Evolutionary conservation across 371 early-diverging fungal species (phyloP).

Genomic region (Mycotypha africana): DNA sequence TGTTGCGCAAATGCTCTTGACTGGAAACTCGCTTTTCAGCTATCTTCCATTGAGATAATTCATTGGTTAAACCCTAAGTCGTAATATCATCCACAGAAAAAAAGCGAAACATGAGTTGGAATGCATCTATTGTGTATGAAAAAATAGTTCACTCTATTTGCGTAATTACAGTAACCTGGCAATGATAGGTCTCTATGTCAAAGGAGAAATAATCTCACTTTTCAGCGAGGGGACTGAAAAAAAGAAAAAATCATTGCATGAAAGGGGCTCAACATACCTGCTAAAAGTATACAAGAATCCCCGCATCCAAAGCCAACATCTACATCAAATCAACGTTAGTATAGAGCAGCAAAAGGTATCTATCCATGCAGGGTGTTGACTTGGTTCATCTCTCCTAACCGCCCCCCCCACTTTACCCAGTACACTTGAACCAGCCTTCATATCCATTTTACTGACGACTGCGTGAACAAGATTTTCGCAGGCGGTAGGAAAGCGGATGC

Average conservation of each 20-base stretch:
- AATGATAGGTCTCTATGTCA: slow-evolving; percentile 9
- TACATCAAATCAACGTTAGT: not conserved
- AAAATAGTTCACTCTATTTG: not conserved
- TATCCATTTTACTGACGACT: slow-evolving; percentile 10
- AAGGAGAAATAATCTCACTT: no score
- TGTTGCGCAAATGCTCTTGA: not conserved
- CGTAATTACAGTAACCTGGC: slow-evolving; percentile 25
- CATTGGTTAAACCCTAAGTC: slow-evolving; percentile 48
- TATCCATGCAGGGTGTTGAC: no score
- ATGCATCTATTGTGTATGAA: no score
- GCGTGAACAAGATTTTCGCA: slow-evolving; percentile 22
- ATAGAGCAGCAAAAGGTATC: not conserved
- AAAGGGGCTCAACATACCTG: no score
- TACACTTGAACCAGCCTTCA: slow-evolving; percentile 8
- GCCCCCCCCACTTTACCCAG: no score
- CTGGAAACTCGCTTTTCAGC: slow-evolving; percentile 13
- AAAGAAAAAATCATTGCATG: no score
- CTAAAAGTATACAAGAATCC: slow-evolving; percentile 39
- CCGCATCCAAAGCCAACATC: slow-evolving; percentile 53
- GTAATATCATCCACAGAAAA: no score
- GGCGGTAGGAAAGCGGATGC: slow-evolving; percentile 20
- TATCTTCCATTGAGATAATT: slow-evolving; percentile 26
- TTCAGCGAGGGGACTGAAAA: no score
- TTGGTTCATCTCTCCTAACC: no score
- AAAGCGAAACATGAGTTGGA: no score